Percentiles rank a stretch among this genome's conserved stretches.
These are phyloP conservation scores for Coffea canephora DNA, from an alignment of 257 asterid species.

Conservation along the genomic window DNA sequence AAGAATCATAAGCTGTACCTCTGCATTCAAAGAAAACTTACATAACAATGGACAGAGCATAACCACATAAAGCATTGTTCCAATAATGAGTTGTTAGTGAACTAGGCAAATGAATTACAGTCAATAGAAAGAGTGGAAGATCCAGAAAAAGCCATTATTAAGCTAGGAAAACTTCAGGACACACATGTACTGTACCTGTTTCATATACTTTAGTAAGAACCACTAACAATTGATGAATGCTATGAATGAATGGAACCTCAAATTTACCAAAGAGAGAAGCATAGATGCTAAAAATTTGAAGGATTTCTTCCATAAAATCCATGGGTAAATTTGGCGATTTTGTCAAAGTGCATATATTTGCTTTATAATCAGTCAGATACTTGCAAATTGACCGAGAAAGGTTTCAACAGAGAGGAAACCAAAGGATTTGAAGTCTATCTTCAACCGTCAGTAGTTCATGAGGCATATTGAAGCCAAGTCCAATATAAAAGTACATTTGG, in stretches of 20 bases:
- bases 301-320: neutral
- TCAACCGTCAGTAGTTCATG: neutral
- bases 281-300: neutral
- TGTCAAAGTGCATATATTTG: neutral
- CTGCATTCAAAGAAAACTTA: slow-evolving; percentile 40
- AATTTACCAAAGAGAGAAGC: neutral
- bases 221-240: neutral
- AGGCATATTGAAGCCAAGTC: neutral
- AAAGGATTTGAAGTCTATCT: neutral
- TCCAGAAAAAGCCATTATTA: neutral
- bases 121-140: neutral
- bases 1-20: slow-evolving; percentile 66
- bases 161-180: neutral
- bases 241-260: neutral
- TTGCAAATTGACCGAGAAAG: neutral
- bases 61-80: neutral
- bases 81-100: neutral
- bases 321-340: neutral
- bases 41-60: neutral
- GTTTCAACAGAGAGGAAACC: neutral
- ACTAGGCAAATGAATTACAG: neutral
- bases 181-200: neutral
- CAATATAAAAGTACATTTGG: neutral
- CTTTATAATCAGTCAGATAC: neutral
- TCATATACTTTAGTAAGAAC: neutral